Conservation (phyloP, 768 basidiomycete species). For the Scleroderma bovista region DNA sequence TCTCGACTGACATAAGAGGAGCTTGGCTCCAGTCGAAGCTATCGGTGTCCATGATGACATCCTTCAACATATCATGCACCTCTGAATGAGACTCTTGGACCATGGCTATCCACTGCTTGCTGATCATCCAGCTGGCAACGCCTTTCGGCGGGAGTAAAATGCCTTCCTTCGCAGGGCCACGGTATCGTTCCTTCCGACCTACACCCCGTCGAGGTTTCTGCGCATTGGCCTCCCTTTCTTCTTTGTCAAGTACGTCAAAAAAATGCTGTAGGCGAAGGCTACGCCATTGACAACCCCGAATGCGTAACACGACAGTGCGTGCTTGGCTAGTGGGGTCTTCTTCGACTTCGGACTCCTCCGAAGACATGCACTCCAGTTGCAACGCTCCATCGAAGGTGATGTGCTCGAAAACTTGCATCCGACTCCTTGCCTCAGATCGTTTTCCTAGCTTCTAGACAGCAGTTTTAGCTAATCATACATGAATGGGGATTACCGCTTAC, state of each 20-base stretch:
- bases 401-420: conserved; percentile 49
- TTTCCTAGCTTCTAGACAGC: conserved; percentile 57
- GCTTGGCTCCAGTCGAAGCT: conserved; percentile 49
- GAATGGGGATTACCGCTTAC: conserved; percentile 35
- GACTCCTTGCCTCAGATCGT: conserved; percentile 56
- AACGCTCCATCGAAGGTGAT: conserved; percentile 65
- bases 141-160: conserved; percentile 57
- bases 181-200: conserved; percentile 49
- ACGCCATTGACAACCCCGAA: conserved; percentile 64
- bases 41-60: conserved; percentile 40
- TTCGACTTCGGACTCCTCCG: conserved; percentile 67
- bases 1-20: conserved; percentile 51
- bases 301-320: conserved; percentile 38
- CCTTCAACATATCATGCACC: conserved; percentile 36
- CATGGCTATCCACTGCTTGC: conserved; percentile 52
- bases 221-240: conserved; percentile 40
- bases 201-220: conserved; percentile 52
- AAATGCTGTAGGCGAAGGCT: conserved; percentile 57
- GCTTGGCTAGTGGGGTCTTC: conserved; percentile 23
- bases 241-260: conserved; percentile 56
- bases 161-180: conserved; percentile 53
- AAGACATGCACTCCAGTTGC: conserved; percentile 74
- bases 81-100: conserved; percentile 43
- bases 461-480: conserved; percentile 1
- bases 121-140: conserved; percentile 71